phyloP scores from a whole-genome alignment of 352 stramenopile genomes.

The Phytopythium chamaehyphon region DNA sequence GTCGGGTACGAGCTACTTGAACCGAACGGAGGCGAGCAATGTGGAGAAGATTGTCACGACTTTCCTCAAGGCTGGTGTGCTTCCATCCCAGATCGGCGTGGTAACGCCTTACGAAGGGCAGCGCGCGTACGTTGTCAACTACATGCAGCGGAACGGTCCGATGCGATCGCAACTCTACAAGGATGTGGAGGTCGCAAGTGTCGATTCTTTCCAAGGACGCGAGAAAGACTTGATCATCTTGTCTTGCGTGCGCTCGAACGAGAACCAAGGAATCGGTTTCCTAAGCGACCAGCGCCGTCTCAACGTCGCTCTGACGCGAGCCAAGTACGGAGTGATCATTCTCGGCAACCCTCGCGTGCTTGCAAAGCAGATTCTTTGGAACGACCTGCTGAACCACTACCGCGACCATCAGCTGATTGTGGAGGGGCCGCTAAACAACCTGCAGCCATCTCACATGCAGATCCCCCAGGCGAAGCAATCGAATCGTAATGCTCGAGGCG shows the following conservation, averaged over 20 bases:
- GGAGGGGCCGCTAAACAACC: constrained; percentile 96
- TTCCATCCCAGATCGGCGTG: constrained; percentile 92
- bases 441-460: constrained; percentile 96
- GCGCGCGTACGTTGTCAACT: constrained; percentile 97
- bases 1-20: constrained; percentile 98
- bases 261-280: constrained; percentile 99
- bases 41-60: constrained; percentile 98
- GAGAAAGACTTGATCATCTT: constrained; percentile 99
- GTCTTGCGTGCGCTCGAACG: constrained; percentile 98
- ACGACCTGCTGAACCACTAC: constrained; percentile 96
- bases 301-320: constrained; percentile 98
- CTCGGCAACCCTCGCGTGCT: constrained; percentile 97
- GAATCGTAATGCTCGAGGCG: constrained; percentile 26
- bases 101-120: constrained; percentile 99
- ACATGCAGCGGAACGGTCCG: constrained; percentile 95
- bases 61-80: constrained; percentile 92
- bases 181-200: constrained; percentile 98
- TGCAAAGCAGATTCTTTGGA: constrained; percentile 97
- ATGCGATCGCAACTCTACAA: constrained; percentile 95
- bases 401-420: constrained; percentile 94
- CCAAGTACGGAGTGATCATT: constrained; percentile 98
- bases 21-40: constrained; percentile 97
- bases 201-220: constrained; percentile 99
- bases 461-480: constrained; percentile 82
- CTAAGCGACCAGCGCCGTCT: constrained; percentile 96